A percentile compares a stretch with the other conserved stretches of the same genome.
These are phyloP conservation scores for Scalesia atractyloides DNA, from an alignment of 129 eudicot species.

Conservation along the genomic window DNA sequence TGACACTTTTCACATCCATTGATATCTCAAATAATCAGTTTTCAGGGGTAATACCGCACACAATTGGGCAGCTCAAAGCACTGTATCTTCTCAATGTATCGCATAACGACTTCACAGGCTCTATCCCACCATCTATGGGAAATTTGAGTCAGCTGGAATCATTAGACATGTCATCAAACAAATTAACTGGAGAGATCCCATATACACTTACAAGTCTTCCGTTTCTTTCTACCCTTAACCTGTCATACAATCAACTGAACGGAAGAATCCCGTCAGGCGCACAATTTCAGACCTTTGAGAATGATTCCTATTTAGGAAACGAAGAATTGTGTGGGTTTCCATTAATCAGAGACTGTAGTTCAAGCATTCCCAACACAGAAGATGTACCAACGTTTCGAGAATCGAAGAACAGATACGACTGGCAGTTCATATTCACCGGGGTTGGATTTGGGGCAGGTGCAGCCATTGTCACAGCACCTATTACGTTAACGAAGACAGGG, in stretches of 20 bases:
- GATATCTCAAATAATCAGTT: conserved; percentile 60
- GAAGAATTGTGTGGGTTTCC: conserved; percentile 60
- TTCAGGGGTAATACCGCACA: conserved; percentile 48
- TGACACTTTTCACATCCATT: conserved; percentile 56
- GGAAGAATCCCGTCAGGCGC: conserved; percentile 48
- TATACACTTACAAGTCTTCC: conserved; percentile 28
- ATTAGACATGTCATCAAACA: conserved; percentile 64
- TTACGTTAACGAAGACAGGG: conserved; percentile 45
- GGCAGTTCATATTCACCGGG: conserved; percentile 67
- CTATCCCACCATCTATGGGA: conserved; percentile 59
- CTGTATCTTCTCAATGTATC: conserved; percentile 60
- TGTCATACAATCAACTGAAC: conserved; percentile 52
- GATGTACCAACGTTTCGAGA: background rate
- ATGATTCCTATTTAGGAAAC: conserved; percentile 50
- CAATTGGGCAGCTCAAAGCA: conserved; percentile 48
- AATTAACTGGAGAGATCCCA: conserved; percentile 60
- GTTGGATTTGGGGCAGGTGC: conserved; percentile 75
- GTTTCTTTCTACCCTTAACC: conserved; percentile 49
- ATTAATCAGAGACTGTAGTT: conserved; percentile 17
- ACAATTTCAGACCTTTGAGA: conserved; percentile 50
- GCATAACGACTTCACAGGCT: conserved; percentile 49
- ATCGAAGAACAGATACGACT: conserved; percentile 27
- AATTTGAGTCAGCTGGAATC: conserved; percentile 56
- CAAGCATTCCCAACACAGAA: conserved; percentile 10
- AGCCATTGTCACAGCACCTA: conserved; percentile 55